Evolutionary conservation across 1,284 basidiomycete species (phyloP), one percentile per base, ranked within the genome.

Genomic region (Heimioporus retisporus): DNA sequence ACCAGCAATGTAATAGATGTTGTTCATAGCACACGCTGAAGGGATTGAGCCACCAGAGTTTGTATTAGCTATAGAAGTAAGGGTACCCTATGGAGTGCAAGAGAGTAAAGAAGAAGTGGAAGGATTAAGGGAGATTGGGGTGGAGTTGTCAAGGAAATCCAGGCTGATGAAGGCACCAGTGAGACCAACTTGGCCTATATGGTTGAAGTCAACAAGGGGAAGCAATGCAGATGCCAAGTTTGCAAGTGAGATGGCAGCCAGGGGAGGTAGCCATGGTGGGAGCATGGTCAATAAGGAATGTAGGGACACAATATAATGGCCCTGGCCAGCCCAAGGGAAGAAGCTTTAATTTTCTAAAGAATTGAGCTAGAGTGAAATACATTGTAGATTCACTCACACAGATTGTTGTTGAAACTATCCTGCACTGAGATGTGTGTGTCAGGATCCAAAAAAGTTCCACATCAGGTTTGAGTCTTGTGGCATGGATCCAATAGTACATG

Each of bases 181-280:
- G 55, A 98, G 84, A 64, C 90, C 95, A 65, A 98, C 96, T 65
- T 85, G 90, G 69, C 96, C 96, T 93, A 97, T 96, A 68, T 93
- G 91, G 75, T 92, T 85, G 79, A 95, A 97, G 82, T 98, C 95
- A 81, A 98, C 90, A 73, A 89, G 86, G 46, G 96, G 96, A 57
- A 93, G 81, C 60, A 88, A 81, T 18, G 92, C 90, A 68, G 83
- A 81, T 65, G 81, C 88, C 75, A 78, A 71, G 78, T 79, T 69
- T 48, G 77, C 67, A 65, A 80, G 60, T 59, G 51, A 68, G 59
- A 62, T 55, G 68, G 71, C 44, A 68, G 71, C 28, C 64, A 78
- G 54, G 59, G 63, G 62, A 40, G 63, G 58, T 46, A 63, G 46
- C 69, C 76, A 75, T 66, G 63, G 63, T 21, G 63, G 25, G 11